Conservation (phyloP, 2,329 filamentous ascomycete species). For the Bertia moriformis region DNA sequence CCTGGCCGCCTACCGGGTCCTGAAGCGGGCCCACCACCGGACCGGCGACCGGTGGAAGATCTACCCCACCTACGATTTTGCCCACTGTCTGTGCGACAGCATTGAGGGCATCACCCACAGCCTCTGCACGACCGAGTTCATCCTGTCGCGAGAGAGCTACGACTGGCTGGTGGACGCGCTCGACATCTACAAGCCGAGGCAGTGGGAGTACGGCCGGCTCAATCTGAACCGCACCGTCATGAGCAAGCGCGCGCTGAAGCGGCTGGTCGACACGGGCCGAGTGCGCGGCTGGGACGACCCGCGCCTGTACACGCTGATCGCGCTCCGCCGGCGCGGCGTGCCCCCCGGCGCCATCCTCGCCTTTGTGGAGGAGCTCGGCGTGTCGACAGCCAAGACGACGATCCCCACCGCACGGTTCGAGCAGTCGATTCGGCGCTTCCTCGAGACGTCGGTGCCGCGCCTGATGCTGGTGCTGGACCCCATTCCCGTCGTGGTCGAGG, state of each 20-base stretch:
- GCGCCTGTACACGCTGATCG: constrained; percentile 74
- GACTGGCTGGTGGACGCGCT: constrained; percentile 76
- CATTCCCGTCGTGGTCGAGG: constrained; percentile 67
- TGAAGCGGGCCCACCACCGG: constrained; percentile 62
- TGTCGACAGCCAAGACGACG: constrained; percentile 66
- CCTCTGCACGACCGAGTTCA: constrained; percentile 85
- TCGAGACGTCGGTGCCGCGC: constrained; percentile 76
- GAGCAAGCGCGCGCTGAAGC: constrained; percentile 71
- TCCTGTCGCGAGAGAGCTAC: constrained; percentile 71
- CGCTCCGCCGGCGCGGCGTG: constrained; percentile 68
- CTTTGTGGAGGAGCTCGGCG: constrained; percentile 81
- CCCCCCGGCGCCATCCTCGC: constrained; percentile 78
- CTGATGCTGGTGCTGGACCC: constrained; percentile 84
- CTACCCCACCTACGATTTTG: constrained; percentile 89
- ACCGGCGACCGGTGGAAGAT: constrained; percentile 79
- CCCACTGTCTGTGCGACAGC: constrained; percentile 72
- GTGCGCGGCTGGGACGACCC: constrained; percentile 88
- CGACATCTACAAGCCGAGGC: constrained; percentile 81
- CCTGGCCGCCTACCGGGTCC: constrained; percentile 74
- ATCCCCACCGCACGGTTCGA: constrained; percentile 78
- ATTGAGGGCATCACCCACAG: constrained; percentile 86
- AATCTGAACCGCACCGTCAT: constrained; percentile 79
- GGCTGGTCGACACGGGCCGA: constrained; percentile 60
- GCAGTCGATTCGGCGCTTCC: constrained; percentile 68
- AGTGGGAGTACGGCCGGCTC: constrained; percentile 61